Conservation (phyloP, 2,329 filamentous ascomycete species). For the Trichoderma sp. region DNA sequence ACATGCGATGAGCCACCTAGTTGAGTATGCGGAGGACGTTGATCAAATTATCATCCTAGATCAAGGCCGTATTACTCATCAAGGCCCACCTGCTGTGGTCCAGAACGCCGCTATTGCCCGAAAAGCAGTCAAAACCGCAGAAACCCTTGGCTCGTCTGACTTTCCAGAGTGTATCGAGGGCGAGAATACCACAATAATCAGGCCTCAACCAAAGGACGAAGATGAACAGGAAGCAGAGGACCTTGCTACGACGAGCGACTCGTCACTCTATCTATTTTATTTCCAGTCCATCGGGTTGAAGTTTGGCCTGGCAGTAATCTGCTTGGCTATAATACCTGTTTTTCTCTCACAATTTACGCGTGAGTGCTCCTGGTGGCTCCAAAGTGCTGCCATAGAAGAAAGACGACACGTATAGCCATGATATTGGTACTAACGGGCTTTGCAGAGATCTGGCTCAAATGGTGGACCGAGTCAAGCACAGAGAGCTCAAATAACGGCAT, state of each 20-base stretch:
- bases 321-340: constrained; percentile 27
- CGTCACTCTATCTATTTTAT: constrained; percentile 31
- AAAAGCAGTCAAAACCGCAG: background rate
- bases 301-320: constrained; percentile 22
- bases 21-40: constrained; percentile 1
- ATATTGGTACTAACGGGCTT: background rate
- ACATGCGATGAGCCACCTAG: background rate
- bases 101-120: background rate
- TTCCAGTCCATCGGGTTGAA: constrained; percentile 29
- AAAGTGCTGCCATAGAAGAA: no score
- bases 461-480: constrained; percentile 35
- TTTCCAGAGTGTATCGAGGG: background rate
- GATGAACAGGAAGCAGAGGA: background rate
- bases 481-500: constrained; percentile 3
- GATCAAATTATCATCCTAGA: constrained; percentile 11
- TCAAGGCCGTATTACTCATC: constrained; percentile 1
- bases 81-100: background rate
- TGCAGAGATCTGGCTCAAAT: constrained; percentile 38
- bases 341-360: constrained; percentile 1
- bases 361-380: background rate
- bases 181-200: background rate
- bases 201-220: background rate
- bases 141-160: no score
- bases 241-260: constrained; percentile 18
- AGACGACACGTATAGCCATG: background rate